Evolutionary conservation across 305 asterid species (phyloP), one percentile per base, ranked within the genome.

Genomic region (Euphrasia arctica): DNA sequence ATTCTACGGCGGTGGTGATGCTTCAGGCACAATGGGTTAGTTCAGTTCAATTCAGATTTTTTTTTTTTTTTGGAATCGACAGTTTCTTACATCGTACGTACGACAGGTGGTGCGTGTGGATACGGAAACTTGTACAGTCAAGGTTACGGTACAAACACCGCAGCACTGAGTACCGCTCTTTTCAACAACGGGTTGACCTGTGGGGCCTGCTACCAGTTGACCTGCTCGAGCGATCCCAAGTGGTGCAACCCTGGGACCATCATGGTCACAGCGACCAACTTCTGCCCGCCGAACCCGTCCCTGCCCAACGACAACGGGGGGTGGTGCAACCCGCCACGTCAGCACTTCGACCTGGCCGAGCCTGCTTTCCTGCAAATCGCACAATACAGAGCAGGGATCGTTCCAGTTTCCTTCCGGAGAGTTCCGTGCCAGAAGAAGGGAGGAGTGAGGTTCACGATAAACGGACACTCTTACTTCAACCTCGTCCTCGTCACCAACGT

Each of bases 321-420:
- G 0, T 90, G 97, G 97, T 90, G 97, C 83, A 90, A 89, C 63
- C 88, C 93, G 42, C 97, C 97, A 8, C 95, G 83, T 1, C 86
- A 82, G 31, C 97, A 89, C 75, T 89, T 89, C 56, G 97, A 89
- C 36, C 13, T 89, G 74, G 97, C 97, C 0, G 73, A 86, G 57
- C 97, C 95, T 0, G 91, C 91, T 45, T 90, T 67, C 80, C 49
- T 85, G 72, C 94, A 90, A 64, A 90, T 90, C 28, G 97, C 87
- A 0, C 83, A 80, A 2, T 90, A 87, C 70, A 56, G 81, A 10
- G 97, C 97, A 5, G 94, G 97, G 50, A 89, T 89, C 13, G 97
- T 89, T 47, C 95, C 97, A 0, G 86, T 89, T 43, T 69, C 80
- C 49, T 90, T 76, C 65, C 60, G 87, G 62, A 83, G 96, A 73